Evolutionary conservation across 345 rosid genomes (phyloP).

Genomic region (Boechera stricta): DNA sequence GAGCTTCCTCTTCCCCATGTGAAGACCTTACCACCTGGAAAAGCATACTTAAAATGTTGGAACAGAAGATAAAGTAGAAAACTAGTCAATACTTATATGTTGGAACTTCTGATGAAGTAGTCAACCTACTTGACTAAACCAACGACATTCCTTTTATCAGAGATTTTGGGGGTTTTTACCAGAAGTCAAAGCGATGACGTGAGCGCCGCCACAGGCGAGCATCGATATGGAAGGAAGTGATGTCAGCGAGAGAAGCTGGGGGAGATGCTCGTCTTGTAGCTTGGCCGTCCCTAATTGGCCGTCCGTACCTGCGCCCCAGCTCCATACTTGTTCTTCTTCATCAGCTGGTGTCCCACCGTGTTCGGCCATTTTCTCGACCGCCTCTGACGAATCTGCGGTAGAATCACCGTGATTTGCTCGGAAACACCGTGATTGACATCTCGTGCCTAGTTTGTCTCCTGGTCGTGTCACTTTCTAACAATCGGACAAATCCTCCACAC

Average conservation of each 20-base stretch:
- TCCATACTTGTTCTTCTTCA: slow-evolving; percentile 56
- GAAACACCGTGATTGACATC: not conserved
- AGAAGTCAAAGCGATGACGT: slow-evolving; percentile 73
- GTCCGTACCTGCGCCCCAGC: slow-evolving; percentile 98
- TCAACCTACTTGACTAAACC: not conserved
- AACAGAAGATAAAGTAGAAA: too few relatives aligned
- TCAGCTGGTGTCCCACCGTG: not conserved
- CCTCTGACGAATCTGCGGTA: not conserved
- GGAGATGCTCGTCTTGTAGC: slow-evolving; percentile 75
- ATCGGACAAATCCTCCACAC: not conserved
- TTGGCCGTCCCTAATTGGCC: slow-evolving; percentile 82
- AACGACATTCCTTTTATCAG: not conserved
- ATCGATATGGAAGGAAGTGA: slow-evolving; percentile 59
- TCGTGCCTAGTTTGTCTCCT: not conserved
- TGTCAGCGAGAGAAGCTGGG: slow-evolving; percentile 66
- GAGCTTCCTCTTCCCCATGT: slow-evolving; percentile 96
- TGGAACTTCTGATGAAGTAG: not conserved
- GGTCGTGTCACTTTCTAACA: not conserved
- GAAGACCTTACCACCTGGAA: slow-evolving; percentile 67
- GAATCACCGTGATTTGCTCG: not conserved
- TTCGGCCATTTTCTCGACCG: not conserved
- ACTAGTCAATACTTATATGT: not conserved
- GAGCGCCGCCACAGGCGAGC: slow-evolving; percentile 95
- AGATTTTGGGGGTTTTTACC: slow-evolving; percentile 40
- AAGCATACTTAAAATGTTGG: not conserved